Percentiles rank a stretch among this genome's conserved stretches.
These are phyloP conservation scores for Phytophthora hibernalis DNA, from an alignment of 352 stramenopile genomes.

Conservation along the genomic window DNA sequence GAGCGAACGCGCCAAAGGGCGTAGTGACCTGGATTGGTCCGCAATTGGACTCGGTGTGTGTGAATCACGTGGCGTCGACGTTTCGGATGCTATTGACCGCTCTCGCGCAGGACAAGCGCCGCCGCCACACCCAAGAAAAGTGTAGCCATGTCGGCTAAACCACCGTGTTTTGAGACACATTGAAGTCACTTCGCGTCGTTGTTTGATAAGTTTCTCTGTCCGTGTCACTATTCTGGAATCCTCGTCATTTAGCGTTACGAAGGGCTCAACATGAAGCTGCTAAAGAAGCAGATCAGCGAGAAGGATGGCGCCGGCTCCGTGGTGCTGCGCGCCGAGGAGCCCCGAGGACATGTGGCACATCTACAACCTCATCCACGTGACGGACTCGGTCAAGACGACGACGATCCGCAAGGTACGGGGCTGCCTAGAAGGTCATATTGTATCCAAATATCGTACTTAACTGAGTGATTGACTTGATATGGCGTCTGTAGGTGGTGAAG, in stretches of 20 bases:
- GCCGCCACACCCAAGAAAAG: background rate
- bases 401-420: slow-evolving; percentile 95
- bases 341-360: slow-evolving; percentile 99
- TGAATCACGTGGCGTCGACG: slow-evolving; percentile 67
- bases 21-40: slow-evolving; percentile 78
- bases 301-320: slow-evolving; percentile 96
- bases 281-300: slow-evolving; percentile 92
- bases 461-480: slow-evolving; percentile 1
- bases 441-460: slow-evolving; percentile 27
- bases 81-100: slow-evolving; percentile 45
- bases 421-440: background rate
- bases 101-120: slow-evolving; percentile 31
- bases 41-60: slow-evolving; percentile 69
- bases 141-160: background rate
- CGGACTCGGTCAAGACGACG: slow-evolving; percentile 95
- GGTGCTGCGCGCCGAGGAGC: slow-evolving; percentile 94
- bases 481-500: slow-evolving; percentile 89
- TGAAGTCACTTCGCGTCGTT: slow-evolving; percentile 16
- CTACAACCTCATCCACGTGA: slow-evolving; percentile 97
- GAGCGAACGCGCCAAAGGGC: slow-evolving; percentile 62
- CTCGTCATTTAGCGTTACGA: slow-evolving; percentile 3
- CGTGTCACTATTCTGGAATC: slow-evolving; percentile 1
- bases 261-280: slow-evolving; percentile 88
- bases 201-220: background rate
- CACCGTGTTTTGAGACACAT: slow-evolving; percentile 25